Base-by-base conservation (phyloP, 495 filamentous ascomycete species). In the Penicillium chermesinum region DNA sequence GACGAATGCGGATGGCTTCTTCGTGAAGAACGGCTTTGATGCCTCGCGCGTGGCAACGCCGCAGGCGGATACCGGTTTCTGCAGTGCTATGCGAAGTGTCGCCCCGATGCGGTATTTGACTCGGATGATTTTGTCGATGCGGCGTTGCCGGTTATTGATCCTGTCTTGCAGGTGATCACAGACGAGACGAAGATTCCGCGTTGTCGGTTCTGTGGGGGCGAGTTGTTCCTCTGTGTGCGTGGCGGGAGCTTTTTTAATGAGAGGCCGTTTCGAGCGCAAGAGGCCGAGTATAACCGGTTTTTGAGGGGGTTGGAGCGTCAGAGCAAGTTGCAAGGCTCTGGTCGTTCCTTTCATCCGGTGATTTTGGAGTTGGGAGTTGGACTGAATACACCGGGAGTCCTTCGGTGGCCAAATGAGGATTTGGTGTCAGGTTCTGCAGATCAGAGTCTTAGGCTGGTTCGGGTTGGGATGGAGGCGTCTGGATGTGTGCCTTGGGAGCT, bases 341-440 rank as follows among this genome's bases (percentile, higher is more conserved):
- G 7, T 12, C 5, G 19, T n/a, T 20, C 20, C 12, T 14, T 14
- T 2, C 36, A 8, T 0, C 38, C 43, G 6, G 61, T 64, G 2
- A 44, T 62, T 38, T 45, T 64, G 7, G 61, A 64, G 43, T 20
- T 64, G 15, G 61, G 61, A 0, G 61, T 59, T 17, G 61, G 58
- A 9, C 17, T 64, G 37, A 61, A 61, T 33, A 64, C 61, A 0
- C 61, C 61, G 1, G 55, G 42, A 20, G 61, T 64, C 12, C 19
- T 64, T 38, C 38, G 61, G 18, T 61, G 58, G 58, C 48, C 54
- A 15, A 61, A 62, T 49, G 59, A 65, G 32, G 52, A 60, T 35
- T 19, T 58, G 15, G 50, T 65, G 1, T 41, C 52, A 13, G 18
- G 41, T 20, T 53, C 45, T 12, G 9, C 41, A 19, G 46, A 25